A percentile compares a stretch with the other conserved stretches of the same genome.
phyloP scores from a whole-genome alignment of 2,329 filamentous ascomycete species.

The Colletotrichum coccodes region DNA sequence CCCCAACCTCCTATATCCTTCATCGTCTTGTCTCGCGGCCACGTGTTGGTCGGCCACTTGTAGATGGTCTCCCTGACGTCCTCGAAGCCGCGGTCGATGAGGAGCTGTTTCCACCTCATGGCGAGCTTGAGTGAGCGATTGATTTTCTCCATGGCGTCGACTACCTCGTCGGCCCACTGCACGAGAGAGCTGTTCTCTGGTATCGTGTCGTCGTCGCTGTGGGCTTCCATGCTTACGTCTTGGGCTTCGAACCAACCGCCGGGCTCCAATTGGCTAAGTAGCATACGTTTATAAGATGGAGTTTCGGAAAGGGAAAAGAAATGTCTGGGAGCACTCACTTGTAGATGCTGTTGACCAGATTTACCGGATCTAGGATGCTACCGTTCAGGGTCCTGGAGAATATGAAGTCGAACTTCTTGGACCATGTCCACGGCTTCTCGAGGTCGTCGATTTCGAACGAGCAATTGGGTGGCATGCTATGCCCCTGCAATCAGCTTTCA shows the following conservation, averaged over 20 bases:
- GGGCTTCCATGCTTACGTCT: constrained; percentile 40
- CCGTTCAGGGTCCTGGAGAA: constrained; percentile 44
- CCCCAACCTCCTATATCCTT: constrained; percentile 48
- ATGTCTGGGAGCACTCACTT: constrained; percentile 4
- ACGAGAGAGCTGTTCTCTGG: constrained; percentile 41
- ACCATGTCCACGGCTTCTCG: constrained; percentile 46
- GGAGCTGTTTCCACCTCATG: constrained; percentile 38
- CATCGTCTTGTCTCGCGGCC: constrained; percentile 46
- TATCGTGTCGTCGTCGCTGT: constrained; percentile 45
- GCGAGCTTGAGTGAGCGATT: constrained; percentile 42
- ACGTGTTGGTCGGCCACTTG: constrained; percentile 49
- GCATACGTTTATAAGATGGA: no score
- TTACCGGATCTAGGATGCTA: constrained; percentile 39
- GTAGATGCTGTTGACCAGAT: constrained; percentile 38
- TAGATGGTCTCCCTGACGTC: constrained; percentile 42
- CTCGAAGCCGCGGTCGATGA: constrained; percentile 46
- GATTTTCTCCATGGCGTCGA: constrained; percentile 43
- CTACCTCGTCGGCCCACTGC: constrained; percentile 44
- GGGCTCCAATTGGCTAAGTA: constrained; percentile 39
- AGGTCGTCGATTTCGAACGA: constrained; percentile 53
- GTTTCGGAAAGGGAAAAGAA: neutral
- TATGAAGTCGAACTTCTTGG: constrained; percentile 47
- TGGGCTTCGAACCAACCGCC: constrained; percentile 47
- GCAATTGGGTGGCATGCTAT: constrained; percentile 54
- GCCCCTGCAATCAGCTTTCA: neutral